Conservation (phyloP, 2,329 filamentous ascomycete species). For the Waltergamsia citrina region DNA sequence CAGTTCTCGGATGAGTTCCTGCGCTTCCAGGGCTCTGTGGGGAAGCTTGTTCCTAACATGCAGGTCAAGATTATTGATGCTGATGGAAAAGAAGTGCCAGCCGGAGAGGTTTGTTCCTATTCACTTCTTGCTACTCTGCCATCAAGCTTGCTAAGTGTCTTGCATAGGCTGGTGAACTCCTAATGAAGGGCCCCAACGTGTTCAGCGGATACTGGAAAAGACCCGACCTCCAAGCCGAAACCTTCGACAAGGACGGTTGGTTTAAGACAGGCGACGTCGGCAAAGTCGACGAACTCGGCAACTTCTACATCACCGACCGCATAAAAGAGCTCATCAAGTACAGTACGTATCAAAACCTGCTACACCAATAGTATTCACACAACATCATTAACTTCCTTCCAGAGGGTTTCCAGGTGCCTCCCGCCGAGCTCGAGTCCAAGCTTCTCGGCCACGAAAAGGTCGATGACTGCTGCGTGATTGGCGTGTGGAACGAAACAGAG, state of each 20-base stretch:
- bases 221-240: conserved; percentile 57
- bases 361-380: background rate
- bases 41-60: conserved; percentile 69
- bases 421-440: conserved; percentile 52
- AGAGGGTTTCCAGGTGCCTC: conserved; percentile 61
- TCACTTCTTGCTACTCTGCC: background rate
- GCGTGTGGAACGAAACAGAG: conserved; percentile 45
- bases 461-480: conserved; percentile 55
- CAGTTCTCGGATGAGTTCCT: conserved; percentile 71
- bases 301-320: conserved; percentile 86
- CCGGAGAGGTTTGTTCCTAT: conserved; percentile 29
- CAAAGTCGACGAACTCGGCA: conserved; percentile 64
- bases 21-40: conserved; percentile 67
- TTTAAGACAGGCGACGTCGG: conserved; percentile 90
- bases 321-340: conserved; percentile 57
- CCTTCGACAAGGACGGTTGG: conserved; percentile 68
- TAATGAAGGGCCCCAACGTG: conserved; percentile 71
- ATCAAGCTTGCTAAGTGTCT: background rate
- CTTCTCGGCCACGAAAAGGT: conserved; percentile 33
- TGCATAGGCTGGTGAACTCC: conserved; percentile 51
- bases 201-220: conserved; percentile 74
- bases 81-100: conserved; percentile 43
- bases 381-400: background rate
- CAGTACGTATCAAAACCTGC: conserved; percentile 24
- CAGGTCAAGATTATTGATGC: conserved; percentile 70